phyloP scores from a whole-genome alignment of 1,139 yeast species.

The Yamadazyma trypodendri region DNA sequence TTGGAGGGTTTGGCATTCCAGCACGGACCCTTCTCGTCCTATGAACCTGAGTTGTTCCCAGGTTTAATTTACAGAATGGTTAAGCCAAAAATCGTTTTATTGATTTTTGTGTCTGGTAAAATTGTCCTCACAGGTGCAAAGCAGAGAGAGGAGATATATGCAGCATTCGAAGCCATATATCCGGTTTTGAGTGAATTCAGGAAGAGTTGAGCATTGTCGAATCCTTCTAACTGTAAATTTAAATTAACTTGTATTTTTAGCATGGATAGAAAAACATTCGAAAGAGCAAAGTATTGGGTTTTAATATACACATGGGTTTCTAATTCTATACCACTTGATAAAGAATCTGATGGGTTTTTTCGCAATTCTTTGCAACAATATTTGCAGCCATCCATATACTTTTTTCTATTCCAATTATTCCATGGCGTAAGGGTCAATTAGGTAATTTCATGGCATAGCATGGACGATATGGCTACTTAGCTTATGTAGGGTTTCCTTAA shows the following conservation, averaged over 20 bases:
- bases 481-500: no score
- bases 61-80: slow-evolving; percentile 99
- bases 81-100: slow-evolving; percentile 92
- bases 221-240: slow-evolving; percentile 4
- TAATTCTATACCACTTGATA: no score
- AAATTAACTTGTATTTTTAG: slow-evolving; percentile 11
- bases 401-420: no score
- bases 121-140: slow-evolving; percentile 98
- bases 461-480: no score
- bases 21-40: slow-evolving; percentile 98
- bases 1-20: slow-evolving; percentile 96
- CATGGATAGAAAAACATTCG: slow-evolving; percentile 10
- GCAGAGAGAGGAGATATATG: slow-evolving; percentile 97
- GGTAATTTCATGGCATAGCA: no score
- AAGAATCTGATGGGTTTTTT: no score
- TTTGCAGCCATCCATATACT: no score
- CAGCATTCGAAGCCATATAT: slow-evolving; percentile 96
- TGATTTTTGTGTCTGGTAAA: slow-evolving; percentile 95
- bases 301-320: slow-evolving; percentile 9
- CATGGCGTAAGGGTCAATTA: no score
- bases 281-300: slow-evolving; percentile 4
- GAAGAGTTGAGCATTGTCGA: slow-evolving; percentile 49
- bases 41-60: slow-evolving; percentile 97
- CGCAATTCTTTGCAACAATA: no score
- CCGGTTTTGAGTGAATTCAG: slow-evolving; percentile 98